Base-by-base conservation (phyloP, 2,329 filamentous ascomycete species). In the Botrytis cinerea region DNA sequence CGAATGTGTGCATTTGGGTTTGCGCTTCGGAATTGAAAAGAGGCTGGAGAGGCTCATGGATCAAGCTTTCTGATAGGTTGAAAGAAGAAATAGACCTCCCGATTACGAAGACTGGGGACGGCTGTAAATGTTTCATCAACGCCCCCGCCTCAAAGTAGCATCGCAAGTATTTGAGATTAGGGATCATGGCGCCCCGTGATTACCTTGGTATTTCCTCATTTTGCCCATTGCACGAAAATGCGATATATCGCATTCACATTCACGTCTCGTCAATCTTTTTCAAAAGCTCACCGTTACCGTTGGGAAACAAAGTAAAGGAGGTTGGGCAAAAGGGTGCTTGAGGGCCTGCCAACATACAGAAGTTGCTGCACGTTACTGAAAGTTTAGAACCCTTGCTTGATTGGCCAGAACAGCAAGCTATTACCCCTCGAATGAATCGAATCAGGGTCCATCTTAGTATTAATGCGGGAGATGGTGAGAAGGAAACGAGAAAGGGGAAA, bases 361-460 rank as follows among this genome's bases (percentile, higher is more conserved):
- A 72, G 38, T 57, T 72, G 70, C 70, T 72, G 70, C 70, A 72
- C 61, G 35, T 66, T 67, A 72, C 59, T 72, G 60, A 32, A 28
- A 54, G 32, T 40, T 25, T 32, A 8, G 6, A 14, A 45, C 48
- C 70, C 38, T n/a, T 67, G 70, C 0, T 35, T 59, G 61, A 72
- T 72, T 72, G 61, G 70, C 16, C 25, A 45, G 16, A 25, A 43
- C n/a, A 40, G 66, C n/a, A 67, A 66, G 35, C 60, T 57, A 66
- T 59, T 72, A 72, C 70, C 70, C 70, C 70, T 72, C 70, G 70
- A 72, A 70, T 43, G 35, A 59, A 28, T 66, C 54, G 35, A 70
- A 72, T 72, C 61, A 67, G 70, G 70, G 70, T 59, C 70, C 61
- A 72, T 72, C 38, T 71, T 43, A 46, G 48, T 35, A 66, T 57